Conservation (phyloP, 1,284 basidiomycete genomes). For the Salmacisia buchloeana region DNA sequence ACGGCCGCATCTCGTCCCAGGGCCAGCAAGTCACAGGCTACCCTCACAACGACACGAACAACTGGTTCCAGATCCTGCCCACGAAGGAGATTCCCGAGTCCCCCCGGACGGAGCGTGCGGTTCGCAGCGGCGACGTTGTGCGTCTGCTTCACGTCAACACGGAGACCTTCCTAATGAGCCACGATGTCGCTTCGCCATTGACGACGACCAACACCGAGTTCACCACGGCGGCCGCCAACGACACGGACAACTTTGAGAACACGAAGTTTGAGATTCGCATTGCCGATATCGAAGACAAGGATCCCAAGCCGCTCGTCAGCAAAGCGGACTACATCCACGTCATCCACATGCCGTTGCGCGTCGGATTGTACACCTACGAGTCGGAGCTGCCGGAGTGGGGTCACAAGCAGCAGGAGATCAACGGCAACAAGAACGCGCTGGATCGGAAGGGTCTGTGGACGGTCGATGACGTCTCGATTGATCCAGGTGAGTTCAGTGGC, state of each 20-base stretch:
- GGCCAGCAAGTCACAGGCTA: constrained; percentile 99
- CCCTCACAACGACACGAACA: constrained; percentile 85
- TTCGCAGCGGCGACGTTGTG: constrained; percentile 80
- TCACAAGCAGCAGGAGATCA: constrained; percentile 93
- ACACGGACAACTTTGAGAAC: constrained; percentile 51
- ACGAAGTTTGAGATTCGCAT: constrained; percentile 44
- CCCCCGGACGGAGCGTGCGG: constrained; percentile 72
- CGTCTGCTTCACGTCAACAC: constrained; percentile 85
- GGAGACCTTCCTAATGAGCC: constrained; percentile 75
- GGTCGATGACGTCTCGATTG: constrained; percentile 65
- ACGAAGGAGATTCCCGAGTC: constrained; percentile 73
- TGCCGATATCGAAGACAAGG: constrained; percentile 18
- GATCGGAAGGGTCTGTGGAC: constrained; percentile 84
- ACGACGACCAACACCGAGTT: constrained; percentile 99
- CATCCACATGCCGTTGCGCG: constrained; percentile 80
- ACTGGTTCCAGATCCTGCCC: constrained; percentile 90
- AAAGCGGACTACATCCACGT: constrained; percentile 31
- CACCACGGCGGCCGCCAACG: constrained; percentile 60
- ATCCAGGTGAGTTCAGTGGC: constrained; percentile 58
- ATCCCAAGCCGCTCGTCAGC: constrained; percentile 29
- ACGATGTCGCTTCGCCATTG: constrained; percentile 93
- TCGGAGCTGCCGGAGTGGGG: constrained; percentile 86
- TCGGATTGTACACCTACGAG: constrained; percentile 86
- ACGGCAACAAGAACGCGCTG: constrained; percentile 86
- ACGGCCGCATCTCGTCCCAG: constrained; percentile 90